A percentile compares a stretch with the other conserved stretches of the same genome.
Conservation (phyloP, 2,329 filamentous ascomycete genomes). For the Fusarium acutatum region DNA sequence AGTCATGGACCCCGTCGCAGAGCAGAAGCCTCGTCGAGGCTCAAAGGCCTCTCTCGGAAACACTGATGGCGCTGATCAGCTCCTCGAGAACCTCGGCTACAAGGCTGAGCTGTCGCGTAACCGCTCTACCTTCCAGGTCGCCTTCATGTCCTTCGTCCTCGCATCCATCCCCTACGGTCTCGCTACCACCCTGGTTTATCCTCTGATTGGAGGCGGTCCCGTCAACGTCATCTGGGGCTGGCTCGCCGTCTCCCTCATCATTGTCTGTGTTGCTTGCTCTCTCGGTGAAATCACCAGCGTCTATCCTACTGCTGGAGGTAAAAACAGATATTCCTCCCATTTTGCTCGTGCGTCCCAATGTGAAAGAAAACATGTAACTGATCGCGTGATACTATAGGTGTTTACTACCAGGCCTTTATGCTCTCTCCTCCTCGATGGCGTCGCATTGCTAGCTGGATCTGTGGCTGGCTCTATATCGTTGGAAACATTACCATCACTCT, state of each 20-base stretch:
- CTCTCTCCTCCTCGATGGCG: slow-evolving; percentile 70
- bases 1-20: slow-evolving; percentile 31
- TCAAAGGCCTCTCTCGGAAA: slow-evolving; percentile 36
- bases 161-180: slow-evolving; percentile 13
- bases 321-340: not conserved
- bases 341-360: not conserved
- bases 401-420: slow-evolving; percentile 83
- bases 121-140: slow-evolving; percentile 12
- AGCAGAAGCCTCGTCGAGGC: slow-evolving; percentile 40
- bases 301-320: slow-evolving; percentile 13
- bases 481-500: slow-evolving; percentile 76
- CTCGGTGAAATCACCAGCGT: slow-evolving; percentile 19
- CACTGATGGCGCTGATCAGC: slow-evolving; percentile 53
- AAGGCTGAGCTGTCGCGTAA: slow-evolving; percentile 3
- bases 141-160: slow-evolving; percentile 19
- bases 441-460: slow-evolving; percentile 72
- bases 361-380: not conserved
- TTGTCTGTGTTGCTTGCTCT: slow-evolving; percentile 12
- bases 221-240: slow-evolving; percentile 18
- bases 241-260: slow-evolving; percentile 12
- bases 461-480: slow-evolving; percentile 70
- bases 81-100: slow-evolving; percentile 7
- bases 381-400: slow-evolving; percentile 43
- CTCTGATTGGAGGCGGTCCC: slow-evolving; percentile 4
- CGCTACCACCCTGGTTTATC: not conserved